Evolutionary conservation across 306 rosid species (phyloP), one percentile per base, ranked within the genome.

Genomic region (Coriaria nepalensis): DNA sequence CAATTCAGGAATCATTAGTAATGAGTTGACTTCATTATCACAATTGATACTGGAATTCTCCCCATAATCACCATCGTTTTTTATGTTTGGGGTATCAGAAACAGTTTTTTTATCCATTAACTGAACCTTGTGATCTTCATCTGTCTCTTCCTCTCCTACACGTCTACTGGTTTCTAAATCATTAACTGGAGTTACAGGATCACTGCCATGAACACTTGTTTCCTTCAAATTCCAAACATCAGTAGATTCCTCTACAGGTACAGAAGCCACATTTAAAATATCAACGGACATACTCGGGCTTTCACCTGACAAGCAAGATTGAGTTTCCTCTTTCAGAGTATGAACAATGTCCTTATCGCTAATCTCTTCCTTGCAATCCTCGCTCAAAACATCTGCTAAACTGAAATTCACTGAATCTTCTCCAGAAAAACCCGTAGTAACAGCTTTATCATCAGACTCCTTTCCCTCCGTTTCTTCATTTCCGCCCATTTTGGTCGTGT

Each of bases 241-340:
- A 20, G 29, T 20, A 20, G 29, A 20, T 20, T 47, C 62, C 53
- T 41, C 49, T 40, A 20, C 35, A 11, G 29, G 5, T 40, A 35
- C 47, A 50, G 59, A 45, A 10, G 50, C 40, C 42, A 37, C 69
- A 57, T 71, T 50, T 56, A 61, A 69, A 68, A 57, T 43, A 59
- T 34, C 56, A 48, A 42, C 35, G 15, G 72, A 29, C 10, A 33
- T 4, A 37, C 57, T 47, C 37, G 7, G 13, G n/a, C 47, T 37
- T 41, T 11, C 47, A 14, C 20, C 47, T 43, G 9, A 54, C 9
- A 50, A 52, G 54, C 57, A 60, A 42, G 62, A 58, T 35, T 71
- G 47, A 55, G 11, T 34, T 54, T 57, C 74, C 50, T 38, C 69
- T 32, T 11, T 42, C 35, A 52, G 56, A 60, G 32, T 39, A 57